Evolutionary conservation across 495 filamentous ascomycete genomes (phyloP).

Genomic region (Penicillium nucicola): DNA sequence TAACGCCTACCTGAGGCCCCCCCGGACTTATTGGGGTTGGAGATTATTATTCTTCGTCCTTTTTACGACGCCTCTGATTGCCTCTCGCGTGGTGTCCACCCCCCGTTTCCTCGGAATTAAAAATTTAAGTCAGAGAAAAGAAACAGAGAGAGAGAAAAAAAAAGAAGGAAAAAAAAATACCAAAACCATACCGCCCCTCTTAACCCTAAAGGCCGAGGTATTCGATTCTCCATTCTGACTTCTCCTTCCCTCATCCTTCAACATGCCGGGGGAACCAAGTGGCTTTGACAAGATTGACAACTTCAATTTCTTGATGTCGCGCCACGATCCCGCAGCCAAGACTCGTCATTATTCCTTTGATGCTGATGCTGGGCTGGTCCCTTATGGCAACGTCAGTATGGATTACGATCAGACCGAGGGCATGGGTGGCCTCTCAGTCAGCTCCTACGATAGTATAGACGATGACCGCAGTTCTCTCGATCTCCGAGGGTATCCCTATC

Average conservation of each 20-base stretch:
- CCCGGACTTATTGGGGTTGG: too few relatives aligned
- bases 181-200: too few relatives aligned
- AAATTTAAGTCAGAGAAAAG: too few relatives aligned
- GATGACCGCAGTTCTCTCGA: conserved; percentile 44
- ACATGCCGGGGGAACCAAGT: conserved; percentile 40
- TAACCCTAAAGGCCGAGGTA: conserved; percentile 11
- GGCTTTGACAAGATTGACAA: conserved; percentile 41
- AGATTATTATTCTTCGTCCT: conserved; percentile 5
- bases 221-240: conserved; percentile 1
- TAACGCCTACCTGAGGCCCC: too few relatives aligned
- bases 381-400: conserved; percentile 38
- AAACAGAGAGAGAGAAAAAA: too few relatives aligned
- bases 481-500: conserved; percentile 44
- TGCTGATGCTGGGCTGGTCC: conserved; percentile 37
- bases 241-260: conserved; percentile 7
- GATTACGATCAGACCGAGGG: conserved; percentile 48
- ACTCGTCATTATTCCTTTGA: conserved; percentile 45
- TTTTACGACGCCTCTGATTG: conserved; percentile 13
- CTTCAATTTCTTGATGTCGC: conserved; percentile 42
- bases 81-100: too few relatives aligned
- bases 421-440: conserved; percentile 47
- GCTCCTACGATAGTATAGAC: conserved; percentile 49
- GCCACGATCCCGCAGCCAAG: conserved; percentile 37
- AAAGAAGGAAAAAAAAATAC: too few relatives aligned
- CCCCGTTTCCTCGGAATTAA: too few relatives aligned